Evolutionary conservation across 225 moss, liverwort and hornwort species (phyloP).

Genomic region (Physcomitrellopsis africana): DNA sequence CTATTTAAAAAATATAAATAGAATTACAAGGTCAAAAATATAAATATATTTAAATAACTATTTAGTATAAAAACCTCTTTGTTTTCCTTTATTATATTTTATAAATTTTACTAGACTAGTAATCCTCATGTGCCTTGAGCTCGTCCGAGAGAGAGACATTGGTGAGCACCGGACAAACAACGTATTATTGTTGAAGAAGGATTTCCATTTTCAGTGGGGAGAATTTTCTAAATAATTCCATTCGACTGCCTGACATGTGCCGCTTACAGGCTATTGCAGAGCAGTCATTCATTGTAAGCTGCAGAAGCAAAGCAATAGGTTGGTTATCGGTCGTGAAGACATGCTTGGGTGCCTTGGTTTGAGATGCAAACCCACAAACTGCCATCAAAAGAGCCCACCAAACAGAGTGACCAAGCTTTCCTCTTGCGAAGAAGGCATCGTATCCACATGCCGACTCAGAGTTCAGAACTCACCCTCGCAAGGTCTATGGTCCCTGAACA

Average conservation of each 20-base stretch:
- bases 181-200: conserved; percentile 93
- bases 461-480: conserved; percentile 83
- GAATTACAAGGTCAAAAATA: no score
- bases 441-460: conserved; percentile 94
- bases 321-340: conserved; percentile 96
- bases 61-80: no score
- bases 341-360: conserved; percentile 77
- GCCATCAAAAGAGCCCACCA: conserved; percentile 45
- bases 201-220: conserved; percentile 59
- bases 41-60: no score
- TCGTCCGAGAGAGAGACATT: conserved; percentile 92
- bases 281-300: conserved; percentile 42
- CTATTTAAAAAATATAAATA: no score
- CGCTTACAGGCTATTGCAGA: conserved; percentile 77
- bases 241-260: conserved; percentile 78
- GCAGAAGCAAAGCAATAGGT: conserved; percentile 63
- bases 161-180: conserved; percentile 79
- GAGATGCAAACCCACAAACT: conserved; percentile 65
- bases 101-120: no score
- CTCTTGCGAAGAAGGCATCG: conserved; percentile 65
- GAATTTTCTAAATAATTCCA: conserved; percentile 45
- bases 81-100: no score
- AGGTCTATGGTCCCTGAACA: conserved; percentile 85
- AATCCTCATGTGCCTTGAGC: no score
- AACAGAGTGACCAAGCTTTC: conserved; percentile 47